Percentiles rank a stretch among this genome's conserved stretches.
phyloP scores from a whole-genome alignment of 495 filamentous ascomycete species.

The Cercophora sp. region DNA sequence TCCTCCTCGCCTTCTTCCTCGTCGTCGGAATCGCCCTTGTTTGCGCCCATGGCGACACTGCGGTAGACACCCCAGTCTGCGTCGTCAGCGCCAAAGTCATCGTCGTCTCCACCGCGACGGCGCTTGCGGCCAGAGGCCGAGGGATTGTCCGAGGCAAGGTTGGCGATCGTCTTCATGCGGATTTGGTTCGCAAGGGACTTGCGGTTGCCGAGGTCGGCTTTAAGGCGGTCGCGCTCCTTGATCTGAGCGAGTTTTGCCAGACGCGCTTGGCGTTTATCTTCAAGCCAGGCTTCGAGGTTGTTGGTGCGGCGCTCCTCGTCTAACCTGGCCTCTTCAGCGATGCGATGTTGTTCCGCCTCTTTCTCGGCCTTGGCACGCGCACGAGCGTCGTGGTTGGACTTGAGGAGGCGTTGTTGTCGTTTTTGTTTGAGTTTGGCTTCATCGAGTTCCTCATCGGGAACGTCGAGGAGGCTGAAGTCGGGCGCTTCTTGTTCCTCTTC shows the following conservation, averaged over 20 bases:
- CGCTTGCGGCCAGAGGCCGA: constrained; percentile 59
- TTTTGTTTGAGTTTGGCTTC: constrained; percentile 88
- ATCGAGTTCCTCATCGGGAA: constrained; percentile 87
- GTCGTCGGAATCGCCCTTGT: constrained; percentile 60
- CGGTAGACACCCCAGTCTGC: constrained; percentile 97
- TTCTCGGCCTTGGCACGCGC: constrained; percentile 92
- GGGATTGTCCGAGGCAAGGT: constrained; percentile 86
- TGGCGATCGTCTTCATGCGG: constrained; percentile 97
- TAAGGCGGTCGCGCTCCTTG: constrained; percentile 87
- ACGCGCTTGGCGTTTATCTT: constrained; percentile 70
- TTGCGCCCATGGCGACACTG: constrained; percentile 71
- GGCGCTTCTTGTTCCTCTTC: constrained; percentile 72
- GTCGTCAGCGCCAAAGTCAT: constrained; percentile 94
- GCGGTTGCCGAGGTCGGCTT: constrained; percentile 88
- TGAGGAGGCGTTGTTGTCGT: constrained; percentile 83
- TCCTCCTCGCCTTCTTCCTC: constrained; percentile 88
- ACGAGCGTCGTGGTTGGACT: constrained; percentile 88
- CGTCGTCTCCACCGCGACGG: constrained; percentile 71
- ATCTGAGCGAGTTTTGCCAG: constrained; percentile 73
- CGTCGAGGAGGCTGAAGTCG: constrained; percentile 81
- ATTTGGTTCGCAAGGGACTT: constrained; percentile 94
- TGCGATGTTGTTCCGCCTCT: constrained; percentile 77
- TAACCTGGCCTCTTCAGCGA: constrained; percentile 74
- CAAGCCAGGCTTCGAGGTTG: constrained; percentile 82
- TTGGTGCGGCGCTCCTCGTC: constrained; percentile 81